Evolutionary conservation across 2,329 filamentous ascomycete genomes (phyloP), one percentile per base, ranked within the genome.

Genomic region (Ophiostoma australiae): DNA sequence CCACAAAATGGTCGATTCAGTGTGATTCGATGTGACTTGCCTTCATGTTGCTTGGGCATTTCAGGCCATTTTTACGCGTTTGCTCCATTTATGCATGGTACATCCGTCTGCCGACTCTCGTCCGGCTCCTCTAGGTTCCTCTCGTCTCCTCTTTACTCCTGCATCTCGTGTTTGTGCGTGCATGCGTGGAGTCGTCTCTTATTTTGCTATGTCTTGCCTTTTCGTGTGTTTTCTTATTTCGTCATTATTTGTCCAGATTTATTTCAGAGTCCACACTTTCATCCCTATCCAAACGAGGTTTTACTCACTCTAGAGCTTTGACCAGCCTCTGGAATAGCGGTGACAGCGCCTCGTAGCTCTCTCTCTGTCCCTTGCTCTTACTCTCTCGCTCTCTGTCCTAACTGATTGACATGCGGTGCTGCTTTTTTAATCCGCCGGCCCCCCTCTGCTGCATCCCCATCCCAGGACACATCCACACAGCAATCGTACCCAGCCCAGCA

Each of bases 71-170:
- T 58, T 58, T 58, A 58, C 52, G 23, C 52, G 52, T 58, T 58
- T 58, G 52, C 52, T 58, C 52, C 52, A 58, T 31, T 58, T 58
- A 63, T 63, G 58, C 58, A 63, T 13, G 58, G 58, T 33, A 63
- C 58, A 35, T 63, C 58, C 31, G 58, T 35, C 31, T 33, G 58
- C 58, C 58, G 8, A 35, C 58, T 58, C 52, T 27, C n/a, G 48
- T 27, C n/a, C n/a, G 20, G 8, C 20, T 55, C 48, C 27, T 63
- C 58, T 33, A 20, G 23, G 17, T 23, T 33, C 23, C 58, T 63
- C 37, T 39, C 23, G n/a, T 23, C n/a, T 11, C 52, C 58, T 63
- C 58, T 35, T 35, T 63, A 35, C 58, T 35, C 27, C 58, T 63
- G 27, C 58, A 63, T 23, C 31, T 63, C 58, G 58, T 63, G 31